These are phyloP conservation scores for Phytophthora sansomeana DNA, from an alignment of 352 stramenopile genomes.

Conservation along the genomic window DNA sequence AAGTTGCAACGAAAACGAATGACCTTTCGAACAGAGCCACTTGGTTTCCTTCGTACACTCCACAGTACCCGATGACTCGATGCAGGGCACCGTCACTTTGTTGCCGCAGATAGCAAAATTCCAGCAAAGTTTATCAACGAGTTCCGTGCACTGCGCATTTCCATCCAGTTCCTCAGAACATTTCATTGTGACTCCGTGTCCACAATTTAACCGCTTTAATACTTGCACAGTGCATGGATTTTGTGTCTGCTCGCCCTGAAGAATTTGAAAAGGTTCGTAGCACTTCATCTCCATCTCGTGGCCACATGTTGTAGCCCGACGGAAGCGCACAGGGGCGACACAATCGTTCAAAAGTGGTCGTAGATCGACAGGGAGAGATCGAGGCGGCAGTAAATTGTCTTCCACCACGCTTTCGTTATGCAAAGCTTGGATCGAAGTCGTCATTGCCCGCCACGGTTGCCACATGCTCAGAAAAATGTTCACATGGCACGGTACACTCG, in stretches of 20 bases:
- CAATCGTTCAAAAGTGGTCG: conserved; percentile 49
- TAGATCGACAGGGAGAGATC: conserved; percentile 30
- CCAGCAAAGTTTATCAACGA: conserved; percentile 62
- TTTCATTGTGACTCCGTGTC: conserved; percentile 47
- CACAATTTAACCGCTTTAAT: conserved; percentile 47
- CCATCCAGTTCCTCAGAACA: conserved; percentile 48
- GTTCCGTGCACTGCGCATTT: conserved; percentile 43
- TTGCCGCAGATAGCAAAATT: conserved; percentile 55
- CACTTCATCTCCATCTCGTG: conserved; percentile 70
- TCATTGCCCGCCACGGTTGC: conserved; percentile 52
- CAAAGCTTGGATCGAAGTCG: conserved; percentile 34
- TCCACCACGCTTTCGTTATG: conserved; percentile 46
- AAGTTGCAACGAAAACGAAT: conserved; percentile 48
- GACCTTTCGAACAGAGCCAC: conserved; percentile 52
- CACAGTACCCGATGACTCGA: conserved; percentile 24
- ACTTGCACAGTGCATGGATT: conserved; percentile 35
- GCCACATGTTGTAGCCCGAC: conserved; percentile 50
- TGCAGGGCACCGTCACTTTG: conserved; percentile 40
- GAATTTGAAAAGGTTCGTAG: conserved; percentile 50
- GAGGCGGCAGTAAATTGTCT: conserved; percentile 45
- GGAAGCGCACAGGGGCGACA: conserved; percentile 44
- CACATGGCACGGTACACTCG: conserved; percentile 51
- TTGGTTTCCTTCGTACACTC: conserved; percentile 45
- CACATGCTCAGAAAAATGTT: conserved; percentile 37
- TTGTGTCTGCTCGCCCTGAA: conserved; percentile 22